A percentile compares a stretch with the other conserved stretches of the same genome.
phyloP scores from a whole-genome alignment of 805 yeast species.

The Yamadazyma takamatsuzukensis region DNA sequence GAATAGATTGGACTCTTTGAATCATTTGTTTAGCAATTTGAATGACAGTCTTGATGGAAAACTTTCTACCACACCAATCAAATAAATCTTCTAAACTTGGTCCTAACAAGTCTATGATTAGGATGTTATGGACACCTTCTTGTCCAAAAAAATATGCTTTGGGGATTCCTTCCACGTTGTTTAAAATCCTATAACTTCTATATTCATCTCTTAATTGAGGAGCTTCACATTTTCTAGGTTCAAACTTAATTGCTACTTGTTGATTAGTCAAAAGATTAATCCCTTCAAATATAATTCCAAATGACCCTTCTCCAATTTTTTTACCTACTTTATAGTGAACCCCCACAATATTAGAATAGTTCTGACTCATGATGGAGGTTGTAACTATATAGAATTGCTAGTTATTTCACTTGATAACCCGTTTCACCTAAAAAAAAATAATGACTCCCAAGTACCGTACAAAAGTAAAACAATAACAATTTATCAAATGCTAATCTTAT shows the following conservation, averaged over 20 bases:
- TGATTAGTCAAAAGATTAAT: slow-evolving; percentile 62
- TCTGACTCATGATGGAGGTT: too few species aligned
- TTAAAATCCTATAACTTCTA: slow-evolving; percentile 69
- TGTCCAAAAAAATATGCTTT: slow-evolving; percentile 82
- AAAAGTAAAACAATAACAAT: too few species aligned
- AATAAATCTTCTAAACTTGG: slow-evolving; percentile 81
- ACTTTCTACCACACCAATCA: slow-evolving; percentile 83
- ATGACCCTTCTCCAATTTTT: slow-evolving; percentile 85
- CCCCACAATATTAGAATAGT: slow-evolving; percentile 37
- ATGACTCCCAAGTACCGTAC: too few species aligned
- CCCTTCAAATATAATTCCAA: slow-evolving; percentile 83
- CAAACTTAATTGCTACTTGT: slow-evolving; percentile 76
- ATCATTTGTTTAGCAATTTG: slow-evolving; percentile 79
- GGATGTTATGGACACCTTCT: slow-evolving; percentile 75
- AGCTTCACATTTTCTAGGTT: slow-evolving; percentile 76
- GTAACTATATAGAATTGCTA: too few species aligned
- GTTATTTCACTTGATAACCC: too few species aligned
- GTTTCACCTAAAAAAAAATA: too few species aligned
- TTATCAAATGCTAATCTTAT: too few species aligned
- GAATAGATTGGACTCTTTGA: slow-evolving; percentile 65
- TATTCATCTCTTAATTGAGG: slow-evolving; percentile 82
- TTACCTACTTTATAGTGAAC: slow-evolving; percentile 76
- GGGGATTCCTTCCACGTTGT: slow-evolving; percentile 72
- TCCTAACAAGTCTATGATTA: slow-evolving; percentile 73
- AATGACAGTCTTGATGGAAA: slow-evolving; percentile 67